Conservation (phyloP, 345 rosid genomes). For the Raphanus sativus region DNA sequence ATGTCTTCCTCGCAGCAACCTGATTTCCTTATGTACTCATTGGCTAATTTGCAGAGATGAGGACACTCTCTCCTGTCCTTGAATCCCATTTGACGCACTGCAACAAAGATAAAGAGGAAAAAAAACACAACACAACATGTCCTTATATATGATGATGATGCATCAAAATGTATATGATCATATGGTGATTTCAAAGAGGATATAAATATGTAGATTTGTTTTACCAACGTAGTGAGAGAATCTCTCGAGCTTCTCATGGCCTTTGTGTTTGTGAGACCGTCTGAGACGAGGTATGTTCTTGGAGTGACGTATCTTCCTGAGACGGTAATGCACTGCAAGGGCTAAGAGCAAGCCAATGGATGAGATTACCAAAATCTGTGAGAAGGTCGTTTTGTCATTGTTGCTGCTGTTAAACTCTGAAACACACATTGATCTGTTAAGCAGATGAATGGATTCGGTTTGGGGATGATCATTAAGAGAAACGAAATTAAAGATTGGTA, state of each 20-base stretch:
- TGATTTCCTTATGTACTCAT: slow-evolving; percentile 68
- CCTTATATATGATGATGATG: slow-evolving; percentile 15
- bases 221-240: slow-evolving; percentile 93
- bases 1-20: slow-evolving; percentile 76
- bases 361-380: slow-evolving; percentile 62
- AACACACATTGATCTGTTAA: slow-evolving; percentile 38
- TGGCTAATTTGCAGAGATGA: slow-evolving; percentile 74
- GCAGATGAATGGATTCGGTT: neutral
- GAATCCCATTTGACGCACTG: slow-evolving; percentile 93
- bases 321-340: slow-evolving; percentile 51
- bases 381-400: slow-evolving; percentile 33
- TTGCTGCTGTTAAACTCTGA: slow-evolving; percentile 25
- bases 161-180: slow-evolving; percentile 21
- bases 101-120: neutral
- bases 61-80: slow-evolving; percentile 81
- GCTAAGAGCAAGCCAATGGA: slow-evolving; percentile 66
- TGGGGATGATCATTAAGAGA: slow-evolving; percentile 21
- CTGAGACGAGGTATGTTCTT: slow-evolving; percentile 66
- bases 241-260: slow-evolving; percentile 70
- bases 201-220: slow-evolving; percentile 24
- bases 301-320: slow-evolving; percentile 50
- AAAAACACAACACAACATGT: neutral
- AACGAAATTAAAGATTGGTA: slow-evolving; percentile 20
- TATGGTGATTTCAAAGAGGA: slow-evolving; percentile 3
- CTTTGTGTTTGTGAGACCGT: slow-evolving; percentile 41